These are phyloP conservation scores for Sugiyamaella japonica DNA, from an alignment of 1,139 yeast species.

Conservation along the genomic window DNA sequence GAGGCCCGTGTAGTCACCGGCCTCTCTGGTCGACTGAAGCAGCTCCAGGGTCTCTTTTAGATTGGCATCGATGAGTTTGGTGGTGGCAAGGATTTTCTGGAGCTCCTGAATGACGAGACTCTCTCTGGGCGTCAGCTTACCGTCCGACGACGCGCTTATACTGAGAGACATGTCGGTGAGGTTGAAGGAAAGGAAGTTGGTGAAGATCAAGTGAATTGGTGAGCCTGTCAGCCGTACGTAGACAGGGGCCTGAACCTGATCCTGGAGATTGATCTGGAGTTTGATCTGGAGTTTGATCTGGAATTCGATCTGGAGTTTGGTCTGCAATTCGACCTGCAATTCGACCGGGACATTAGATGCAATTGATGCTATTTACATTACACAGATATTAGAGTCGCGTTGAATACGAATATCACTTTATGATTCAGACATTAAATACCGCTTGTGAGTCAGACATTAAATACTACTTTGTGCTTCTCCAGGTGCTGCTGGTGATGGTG, in stretches of 20 bases:
- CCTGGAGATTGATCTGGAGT: no score
- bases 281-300: no score
- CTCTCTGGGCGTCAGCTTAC: constrained; percentile 22
- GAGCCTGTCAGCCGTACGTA: no score
- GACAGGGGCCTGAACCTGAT: no score
- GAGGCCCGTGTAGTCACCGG: constrained; percentile 14
- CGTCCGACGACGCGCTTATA: background rate
- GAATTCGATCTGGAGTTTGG: no score
- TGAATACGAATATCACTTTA: no score
- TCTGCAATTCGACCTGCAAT: no score
- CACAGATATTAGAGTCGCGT: no score
- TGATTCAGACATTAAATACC: no score
- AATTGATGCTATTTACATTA: background rate
- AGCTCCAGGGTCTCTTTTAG: constrained; percentile 20
- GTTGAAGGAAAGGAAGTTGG: no score
- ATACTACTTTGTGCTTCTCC: constrained; percentile 4
- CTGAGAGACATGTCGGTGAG: background rate
- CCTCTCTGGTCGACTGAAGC: constrained; percentile 8
- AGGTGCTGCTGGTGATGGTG: background rate
- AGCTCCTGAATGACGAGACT: constrained; percentile 27
- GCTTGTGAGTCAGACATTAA: background rate
- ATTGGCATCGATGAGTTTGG: constrained; percentile 25
- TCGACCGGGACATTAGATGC: no score
- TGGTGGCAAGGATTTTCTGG: constrained; percentile 27
- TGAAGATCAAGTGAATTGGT: no score